phyloP scores from a whole-genome alignment of 2,329 filamentous ascomycete genomes.

The Diaporthe destruens region DNA sequence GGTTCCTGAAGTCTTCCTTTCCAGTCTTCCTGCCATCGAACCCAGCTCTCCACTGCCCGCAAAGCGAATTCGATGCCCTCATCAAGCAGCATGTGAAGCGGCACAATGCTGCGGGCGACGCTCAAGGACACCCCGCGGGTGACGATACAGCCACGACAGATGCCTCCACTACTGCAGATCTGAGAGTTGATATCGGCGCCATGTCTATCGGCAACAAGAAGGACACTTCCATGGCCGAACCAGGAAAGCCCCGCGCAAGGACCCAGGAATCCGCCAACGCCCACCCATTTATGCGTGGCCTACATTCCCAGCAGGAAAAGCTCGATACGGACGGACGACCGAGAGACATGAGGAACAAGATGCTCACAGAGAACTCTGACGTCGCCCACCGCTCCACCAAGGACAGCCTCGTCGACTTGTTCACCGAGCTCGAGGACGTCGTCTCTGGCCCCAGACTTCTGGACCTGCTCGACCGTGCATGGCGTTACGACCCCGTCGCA shows the following conservation, averaged over 20 bases:
- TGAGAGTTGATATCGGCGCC: slow-evolving; percentile 35
- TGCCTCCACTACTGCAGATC: slow-evolving; percentile 39
- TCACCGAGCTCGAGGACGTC: slow-evolving; percentile 62
- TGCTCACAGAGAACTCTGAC: slow-evolving; percentile 66
- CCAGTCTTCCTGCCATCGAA: slow-evolving; percentile 55
- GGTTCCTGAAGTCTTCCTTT: slow-evolving; percentile 55
- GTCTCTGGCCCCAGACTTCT: slow-evolving; percentile 53
- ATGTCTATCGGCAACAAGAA: slow-evolving; percentile 26
- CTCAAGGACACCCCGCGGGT: slow-evolving; percentile 25
- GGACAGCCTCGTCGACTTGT: slow-evolving; percentile 64
- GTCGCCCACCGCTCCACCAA: slow-evolving; percentile 61
- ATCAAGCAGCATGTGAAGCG: slow-evolving; percentile 47
- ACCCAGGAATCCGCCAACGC: neutral
- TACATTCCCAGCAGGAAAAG: slow-evolving; percentile 45
- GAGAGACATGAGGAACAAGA: slow-evolving; percentile 55
- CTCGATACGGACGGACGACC: neutral
- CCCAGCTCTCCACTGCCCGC: slow-evolving; percentile 51
- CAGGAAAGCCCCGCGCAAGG: neutral
- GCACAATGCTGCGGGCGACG: neutral
- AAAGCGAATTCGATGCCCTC: slow-evolving; percentile 52
- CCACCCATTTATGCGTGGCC: slow-evolving; percentile 53
- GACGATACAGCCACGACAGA: neutral
- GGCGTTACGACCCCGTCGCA: slow-evolving; percentile 59
- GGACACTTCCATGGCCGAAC: neutral
- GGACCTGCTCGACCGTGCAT: slow-evolving; percentile 60